These are phyloP conservation scores for Lepiota venenata DNA, from an alignment of 768 basidiomycete species.

Conservation along the genomic window DNA sequence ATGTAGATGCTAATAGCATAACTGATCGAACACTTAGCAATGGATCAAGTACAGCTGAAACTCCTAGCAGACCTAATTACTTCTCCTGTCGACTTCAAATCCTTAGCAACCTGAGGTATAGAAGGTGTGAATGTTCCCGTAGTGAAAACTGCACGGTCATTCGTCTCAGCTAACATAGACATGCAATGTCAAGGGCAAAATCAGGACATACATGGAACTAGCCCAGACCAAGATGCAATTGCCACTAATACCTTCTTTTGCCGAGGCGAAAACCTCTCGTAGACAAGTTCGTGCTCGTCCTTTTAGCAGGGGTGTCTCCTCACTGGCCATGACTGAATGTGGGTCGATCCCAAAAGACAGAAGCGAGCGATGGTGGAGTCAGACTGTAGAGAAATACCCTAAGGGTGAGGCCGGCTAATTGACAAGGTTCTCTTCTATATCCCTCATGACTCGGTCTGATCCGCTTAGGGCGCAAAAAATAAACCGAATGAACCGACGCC, in stretches of 20 bases:
- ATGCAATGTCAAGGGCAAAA: background rate
- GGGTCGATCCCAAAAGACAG: background rate
- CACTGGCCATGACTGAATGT: background rate
- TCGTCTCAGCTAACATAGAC: background rate
- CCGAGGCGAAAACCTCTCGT: constrained; percentile 50
- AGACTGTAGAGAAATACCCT: background rate
- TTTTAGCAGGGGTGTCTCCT: constrained; percentile 28
- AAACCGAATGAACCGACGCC: no score
- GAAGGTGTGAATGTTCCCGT: constrained; percentile 68
- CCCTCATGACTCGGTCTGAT: no score
- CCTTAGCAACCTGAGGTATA: constrained; percentile 67
- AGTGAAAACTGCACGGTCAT: constrained; percentile 54
- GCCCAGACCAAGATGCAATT: constrained; percentile 57
- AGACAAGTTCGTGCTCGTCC: constrained; percentile 35
- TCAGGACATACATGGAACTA: constrained; percentile 53
- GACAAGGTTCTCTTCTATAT: no score
- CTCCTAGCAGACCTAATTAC: constrained; percentile 45
- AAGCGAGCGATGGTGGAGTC: background rate
- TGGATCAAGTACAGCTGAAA: background rate
- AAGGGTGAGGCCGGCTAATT: background rate
- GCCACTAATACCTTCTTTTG: constrained; percentile 54
- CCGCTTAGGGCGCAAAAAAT: no score
- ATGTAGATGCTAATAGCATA: constrained; percentile 33
- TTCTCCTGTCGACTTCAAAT: constrained; percentile 54
- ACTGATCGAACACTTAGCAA: constrained; percentile 15